Percentiles rank a stretch among this genome's conserved stretches.
These are phyloP conservation scores for Sphaerosporella brunnea DNA, from an alignment of 495 filamentous ascomycete species.

Conservation along the genomic window DNA sequence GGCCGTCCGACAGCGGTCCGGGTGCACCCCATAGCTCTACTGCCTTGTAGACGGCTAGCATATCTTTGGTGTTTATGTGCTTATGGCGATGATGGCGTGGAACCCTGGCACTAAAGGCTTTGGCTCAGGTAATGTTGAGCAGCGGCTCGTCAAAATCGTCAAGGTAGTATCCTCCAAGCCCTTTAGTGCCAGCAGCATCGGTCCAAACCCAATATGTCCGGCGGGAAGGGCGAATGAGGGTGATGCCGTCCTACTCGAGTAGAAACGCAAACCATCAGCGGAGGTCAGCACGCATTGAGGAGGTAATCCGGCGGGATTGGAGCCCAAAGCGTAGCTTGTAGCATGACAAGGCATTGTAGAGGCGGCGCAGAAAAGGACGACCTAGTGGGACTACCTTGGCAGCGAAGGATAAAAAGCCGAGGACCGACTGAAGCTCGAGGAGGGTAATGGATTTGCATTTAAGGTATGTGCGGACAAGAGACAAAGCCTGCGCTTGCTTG, in stretches of 20 bases:
- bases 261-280: neutral
- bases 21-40: neutral
- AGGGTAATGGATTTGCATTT: neutral
- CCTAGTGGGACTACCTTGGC: neutral
- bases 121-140: no score
- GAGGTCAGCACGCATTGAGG: neutral
- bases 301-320: neutral
- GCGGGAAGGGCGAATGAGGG: neutral
- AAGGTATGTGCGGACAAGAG: neutral
- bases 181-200: neutral
- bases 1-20: neutral
- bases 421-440: neutral
- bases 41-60: neutral
- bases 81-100: neutral
- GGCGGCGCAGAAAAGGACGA: neutral
- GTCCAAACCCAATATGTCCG: neutral
- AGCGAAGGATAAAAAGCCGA: neutral
- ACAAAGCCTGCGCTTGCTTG: slow-evolving; percentile 20
- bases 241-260: neutral
- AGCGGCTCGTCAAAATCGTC: no score
- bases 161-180: neutral
- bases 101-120: neutral
- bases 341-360: neutral
- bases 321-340: neutral
- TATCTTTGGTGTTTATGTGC: neutral